These are phyloP conservation scores for Carpinus fangiana DNA, from an alignment of 306 rosid species.

Conservation along the genomic window DNA sequence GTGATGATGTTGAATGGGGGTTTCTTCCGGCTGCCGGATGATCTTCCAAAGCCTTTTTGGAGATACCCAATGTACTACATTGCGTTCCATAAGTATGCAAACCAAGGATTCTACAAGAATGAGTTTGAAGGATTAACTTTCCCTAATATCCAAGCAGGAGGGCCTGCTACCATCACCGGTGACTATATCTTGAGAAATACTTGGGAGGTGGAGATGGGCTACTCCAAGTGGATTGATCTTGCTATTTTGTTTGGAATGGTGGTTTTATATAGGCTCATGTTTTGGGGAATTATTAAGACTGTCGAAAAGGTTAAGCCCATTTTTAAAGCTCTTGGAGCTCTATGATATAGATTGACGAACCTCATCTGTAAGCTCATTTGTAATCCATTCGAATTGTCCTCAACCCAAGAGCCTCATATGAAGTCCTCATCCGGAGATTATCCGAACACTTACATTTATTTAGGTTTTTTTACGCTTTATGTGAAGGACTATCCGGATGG, in stretches of 20 bases:
- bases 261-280: constrained; percentile 38
- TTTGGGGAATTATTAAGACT: constrained; percentile 45
- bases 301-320: constrained; percentile 44
- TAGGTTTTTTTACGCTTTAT: too few species aligned
- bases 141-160: constrained; percentile 33
- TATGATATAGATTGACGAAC: too few species aligned
- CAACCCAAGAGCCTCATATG: too few species aligned
- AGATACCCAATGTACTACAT: constrained; percentile 61
- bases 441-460: too few species aligned
- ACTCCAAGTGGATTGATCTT: constrained; percentile 68
- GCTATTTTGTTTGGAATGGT: constrained; percentile 61
- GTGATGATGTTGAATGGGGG: constrained; percentile 73
- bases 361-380: too few species aligned
- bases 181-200: constrained; percentile 37
- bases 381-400: too few species aligned
- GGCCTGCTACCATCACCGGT: constrained; percentile 27
- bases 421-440: too few species aligned
- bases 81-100: constrained; percentile 64
- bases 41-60: constrained; percentile 66
- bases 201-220: constrained; percentile 56
- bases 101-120: constrained; percentile 64
- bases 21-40: constrained; percentile 52
- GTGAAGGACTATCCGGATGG: too few species aligned
- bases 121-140: constrained; percentile 58
- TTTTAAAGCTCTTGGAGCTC: constrained; percentile 6